Percentiles rank a stretch among this genome's conserved stretches.
Conservation (phyloP, 179 eudicot species). For the Pouteria campechiana region DNA sequence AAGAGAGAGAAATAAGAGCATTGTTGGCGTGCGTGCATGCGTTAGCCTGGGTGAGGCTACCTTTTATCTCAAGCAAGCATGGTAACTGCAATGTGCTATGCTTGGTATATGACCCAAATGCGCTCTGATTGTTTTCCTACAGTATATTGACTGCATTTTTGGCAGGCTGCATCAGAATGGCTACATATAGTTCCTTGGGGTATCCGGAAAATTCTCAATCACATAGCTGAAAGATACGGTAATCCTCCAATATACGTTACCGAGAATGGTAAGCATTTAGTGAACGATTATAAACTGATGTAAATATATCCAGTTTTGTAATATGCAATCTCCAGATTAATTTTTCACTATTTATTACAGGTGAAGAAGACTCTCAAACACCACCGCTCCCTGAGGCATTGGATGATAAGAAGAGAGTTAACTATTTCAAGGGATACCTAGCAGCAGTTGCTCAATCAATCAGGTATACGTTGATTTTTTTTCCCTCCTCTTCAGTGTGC, state of each 20-base stretch:
- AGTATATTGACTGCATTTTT: constrained; percentile 8
- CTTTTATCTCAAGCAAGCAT: no score
- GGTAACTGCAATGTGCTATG: no score
- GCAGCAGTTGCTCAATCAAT: constrained; percentile 55
- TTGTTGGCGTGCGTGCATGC: neutral
- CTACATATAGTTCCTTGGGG: constrained; percentile 95
- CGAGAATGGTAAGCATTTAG: constrained; percentile 53
- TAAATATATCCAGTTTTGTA: no score
- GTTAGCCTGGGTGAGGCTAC: neutral
- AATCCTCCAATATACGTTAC: constrained; percentile 54
- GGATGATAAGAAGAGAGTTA: constrained; percentile 59
- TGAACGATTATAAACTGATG: no score
- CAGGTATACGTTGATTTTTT: constrained; percentile 22
- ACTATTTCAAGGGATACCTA: constrained; percentile 58
- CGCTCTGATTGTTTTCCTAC: no score
- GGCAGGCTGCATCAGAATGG: constrained; percentile 87
- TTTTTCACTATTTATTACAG: no score
- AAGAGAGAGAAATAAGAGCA: no score
- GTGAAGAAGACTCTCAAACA: constrained; percentile 38
- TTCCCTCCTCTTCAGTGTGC: no score
- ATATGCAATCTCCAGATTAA: no score
- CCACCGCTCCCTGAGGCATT: constrained; percentile 45
- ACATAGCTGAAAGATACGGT: constrained; percentile 46
- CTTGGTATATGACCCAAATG: no score
- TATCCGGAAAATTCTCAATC: constrained; percentile 43